Evolutionary conservation across 2,329 filamentous ascomycete species (phyloP), one percentile per base, ranked within the genome.

Genomic region (Penicillium thymicola): DNA sequence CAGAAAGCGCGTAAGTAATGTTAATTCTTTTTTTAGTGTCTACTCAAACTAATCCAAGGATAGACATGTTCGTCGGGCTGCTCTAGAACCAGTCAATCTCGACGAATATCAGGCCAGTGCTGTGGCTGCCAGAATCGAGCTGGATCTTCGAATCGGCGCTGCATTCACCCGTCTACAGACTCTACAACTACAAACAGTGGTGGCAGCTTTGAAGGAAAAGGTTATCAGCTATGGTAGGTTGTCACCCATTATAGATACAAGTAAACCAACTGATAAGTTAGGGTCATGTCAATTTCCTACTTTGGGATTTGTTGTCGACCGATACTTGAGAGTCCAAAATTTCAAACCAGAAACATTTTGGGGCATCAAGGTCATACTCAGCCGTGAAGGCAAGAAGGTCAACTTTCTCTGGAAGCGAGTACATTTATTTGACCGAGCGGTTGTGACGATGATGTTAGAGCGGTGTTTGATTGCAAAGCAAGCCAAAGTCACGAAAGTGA

Each of bases 251-350:
- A 30, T 38, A 16, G 8, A 5, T 3, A n/a, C 44, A 8, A 13
- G 14, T 11, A 11, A 11, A 25, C 14, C 8, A 25, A 25, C 44
- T 58, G 14, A 58, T 10, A 8, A 44, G 44, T 42, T 56, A 90
- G 90, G 84, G 14, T 96, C 92, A 4, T 99, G 94, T 64, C 94
- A 99, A 72, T 99, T 99, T 67, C 94, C 94, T 1, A 97, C 94
- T 0, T 81, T 99, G 5, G 94, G 94, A 0, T 99, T 99, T 64
- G 93, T 99, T 1, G 94, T 99, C 7, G 94, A 99, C 73, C 86
- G 93, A 46, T 99, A 97, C 72, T 90, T 96, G 66, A 87, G 90
- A 49, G 94, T 99, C 50, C 87, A 90, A 61, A 96, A 96, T 65
- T 99, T 99, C 72, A 86, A 94, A 1, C 89, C 93, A 0, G 94